phyloP scores from a whole-genome alignment of 192 early-diverging fungal species.

The Phycomyces nitens region DNA sequence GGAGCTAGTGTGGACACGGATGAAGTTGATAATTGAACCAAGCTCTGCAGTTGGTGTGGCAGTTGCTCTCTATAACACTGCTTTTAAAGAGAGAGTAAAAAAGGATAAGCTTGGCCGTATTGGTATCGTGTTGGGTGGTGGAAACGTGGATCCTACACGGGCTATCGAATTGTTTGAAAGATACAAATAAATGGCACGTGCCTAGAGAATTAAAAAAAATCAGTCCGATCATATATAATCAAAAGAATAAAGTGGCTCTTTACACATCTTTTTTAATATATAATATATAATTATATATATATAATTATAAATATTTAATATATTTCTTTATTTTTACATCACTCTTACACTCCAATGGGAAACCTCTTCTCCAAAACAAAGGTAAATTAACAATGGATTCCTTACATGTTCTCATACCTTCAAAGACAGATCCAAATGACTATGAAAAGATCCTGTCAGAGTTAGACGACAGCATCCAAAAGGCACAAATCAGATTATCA shows the following conservation, averaged over 20 bases:
- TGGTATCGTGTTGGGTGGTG: constrained; percentile 50
- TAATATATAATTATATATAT: too few relatives aligned
- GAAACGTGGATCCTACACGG: constrained; percentile 46
- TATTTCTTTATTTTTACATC: too few relatives aligned
- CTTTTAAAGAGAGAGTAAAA: constrained; percentile 20
- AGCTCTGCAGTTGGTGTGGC: constrained; percentile 48
- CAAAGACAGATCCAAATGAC: constrained; percentile 30
- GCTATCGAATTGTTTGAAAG: constrained; percentile 22
- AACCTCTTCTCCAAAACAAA: too few relatives aligned
- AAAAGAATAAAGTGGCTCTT: too few relatives aligned
- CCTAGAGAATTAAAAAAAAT: too few relatives aligned
- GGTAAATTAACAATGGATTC: too few relatives aligned
- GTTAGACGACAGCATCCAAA: constrained; percentile 62
- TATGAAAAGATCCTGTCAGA: constrained; percentile 52
- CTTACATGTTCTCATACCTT: too few relatives aligned
- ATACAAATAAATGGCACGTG: neutral
- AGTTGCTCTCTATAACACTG: constrained; percentile 44
- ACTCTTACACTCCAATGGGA: too few relatives aligned
- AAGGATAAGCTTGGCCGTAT: constrained; percentile 36
- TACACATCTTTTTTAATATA: too few relatives aligned
- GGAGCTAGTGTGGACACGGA: constrained; percentile 44
- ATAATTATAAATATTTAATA: too few relatives aligned
- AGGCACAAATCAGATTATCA: constrained; percentile 57
- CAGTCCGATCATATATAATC: too few relatives aligned
- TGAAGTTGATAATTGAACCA: constrained; percentile 55